phyloP scores from a whole-genome alignment of 768 basidiomycete genomes.

The Leccinum aurantiacum region DNA sequence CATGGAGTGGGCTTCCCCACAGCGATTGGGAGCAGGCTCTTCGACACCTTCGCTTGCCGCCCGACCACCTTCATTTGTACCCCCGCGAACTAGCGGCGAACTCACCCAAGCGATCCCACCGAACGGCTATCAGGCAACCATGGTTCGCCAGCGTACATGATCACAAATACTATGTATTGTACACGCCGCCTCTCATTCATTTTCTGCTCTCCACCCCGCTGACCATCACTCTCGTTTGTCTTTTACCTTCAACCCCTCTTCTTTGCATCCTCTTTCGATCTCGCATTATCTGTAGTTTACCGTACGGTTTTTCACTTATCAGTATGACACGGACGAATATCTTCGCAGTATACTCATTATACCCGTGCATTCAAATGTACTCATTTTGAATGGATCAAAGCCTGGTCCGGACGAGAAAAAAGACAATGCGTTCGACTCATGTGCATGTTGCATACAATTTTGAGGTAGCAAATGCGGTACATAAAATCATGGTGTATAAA shows the following conservation, averaged over 20 bases:
- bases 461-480: constrained; percentile 26
- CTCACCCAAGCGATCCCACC: constrained; percentile 39
- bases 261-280: constrained; percentile 37
- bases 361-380: constrained; percentile 48
- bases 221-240: constrained; percentile 29
- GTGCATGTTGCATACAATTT: constrained; percentile 42
- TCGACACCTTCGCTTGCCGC: constrained; percentile 36
- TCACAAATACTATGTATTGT: constrained; percentile 4
- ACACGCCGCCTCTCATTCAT: constrained; percentile 15
- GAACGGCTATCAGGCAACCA: constrained; percentile 46
- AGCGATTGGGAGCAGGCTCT: constrained; percentile 41
- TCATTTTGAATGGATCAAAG: constrained; percentile 37
- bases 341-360: constrained; percentile 59
- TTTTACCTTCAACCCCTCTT: constrained; percentile 21
- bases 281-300: constrained; percentile 65
- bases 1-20: constrained; percentile 37
- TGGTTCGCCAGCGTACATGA: constrained; percentile 54
- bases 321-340: constrained; percentile 61
- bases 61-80: constrained; percentile 54
- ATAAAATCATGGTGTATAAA: constrained; percentile 26
- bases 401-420: constrained; percentile 9
- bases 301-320: constrained; percentile 42
- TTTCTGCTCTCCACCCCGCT: constrained; percentile 28
- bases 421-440: constrained; percentile 2
- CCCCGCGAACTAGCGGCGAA: constrained; percentile 45